Conservation (phyloP, 2,329 filamentous ascomycete genomes). For the Pseudopyricularia cyperi region DNA sequence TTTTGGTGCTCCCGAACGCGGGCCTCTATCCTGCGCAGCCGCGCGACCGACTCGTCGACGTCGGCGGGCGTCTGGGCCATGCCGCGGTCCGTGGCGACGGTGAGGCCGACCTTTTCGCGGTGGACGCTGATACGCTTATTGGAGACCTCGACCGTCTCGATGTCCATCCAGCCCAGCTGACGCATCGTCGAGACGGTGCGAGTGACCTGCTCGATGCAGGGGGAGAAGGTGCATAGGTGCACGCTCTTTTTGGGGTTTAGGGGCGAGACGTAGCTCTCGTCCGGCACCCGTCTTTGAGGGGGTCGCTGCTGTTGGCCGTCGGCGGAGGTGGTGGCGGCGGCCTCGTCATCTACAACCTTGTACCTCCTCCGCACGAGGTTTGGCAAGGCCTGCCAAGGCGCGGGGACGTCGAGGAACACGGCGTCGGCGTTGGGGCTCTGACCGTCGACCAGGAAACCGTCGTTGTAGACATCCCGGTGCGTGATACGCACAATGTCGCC, state of each 20-base stretch:
- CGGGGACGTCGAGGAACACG: conserved; percentile 69
- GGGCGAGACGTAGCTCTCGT: conserved; percentile 36
- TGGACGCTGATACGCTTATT: conserved; percentile 70
- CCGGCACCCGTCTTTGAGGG: conserved; percentile 5
- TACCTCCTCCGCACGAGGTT: conserved; percentile 50
- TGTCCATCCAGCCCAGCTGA: conserved; percentile 74
- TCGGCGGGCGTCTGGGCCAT: conserved; percentile 57
- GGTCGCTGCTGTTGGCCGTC: not conserved
- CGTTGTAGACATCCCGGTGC: conserved; percentile 66
- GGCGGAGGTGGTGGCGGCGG: conserved; percentile 7
- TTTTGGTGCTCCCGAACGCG: conserved; percentile 48
- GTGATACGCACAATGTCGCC: conserved; percentile 56
- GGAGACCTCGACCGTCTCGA: conserved; percentile 83
- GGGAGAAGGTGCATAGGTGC: conserved; percentile 87
- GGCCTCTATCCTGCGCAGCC: conserved; percentile 61
- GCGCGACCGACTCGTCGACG: conserved; percentile 65
- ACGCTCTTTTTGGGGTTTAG: conserved; percentile 61
- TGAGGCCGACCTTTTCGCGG: conserved; percentile 66
- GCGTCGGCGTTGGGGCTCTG: conserved; percentile 52
- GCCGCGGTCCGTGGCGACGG: conserved; percentile 51
- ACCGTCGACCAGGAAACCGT: conserved; percentile 54
- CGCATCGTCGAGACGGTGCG: conserved; percentile 72
- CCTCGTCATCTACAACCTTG: conserved; percentile 5
- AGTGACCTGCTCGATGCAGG: conserved; percentile 92
- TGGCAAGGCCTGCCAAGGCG: conserved; percentile 66